Base-by-base conservation (phyloP, 1,139 yeast genomes). In the Yamadazyma oceani region DNA sequence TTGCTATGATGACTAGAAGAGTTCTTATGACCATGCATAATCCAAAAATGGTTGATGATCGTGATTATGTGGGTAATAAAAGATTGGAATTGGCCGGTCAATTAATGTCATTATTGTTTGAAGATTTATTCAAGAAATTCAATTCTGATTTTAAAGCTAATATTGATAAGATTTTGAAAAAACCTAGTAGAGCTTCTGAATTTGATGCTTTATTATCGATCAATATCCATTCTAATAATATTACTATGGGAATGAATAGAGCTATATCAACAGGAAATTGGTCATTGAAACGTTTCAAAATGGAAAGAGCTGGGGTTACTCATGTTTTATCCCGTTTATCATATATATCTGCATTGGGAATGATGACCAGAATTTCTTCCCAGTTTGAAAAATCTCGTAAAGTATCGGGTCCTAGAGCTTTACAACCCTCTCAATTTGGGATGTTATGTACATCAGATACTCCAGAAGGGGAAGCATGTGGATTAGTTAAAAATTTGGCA, bases 391-490 rank as follows among this genome's bases (percentile, higher is more conserved):
- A 92, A 60, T 89, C 97, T 2, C 77, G 99, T 69, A 92, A 92
- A 62, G 98, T 92, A 30, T 87, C 96, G 3, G 99, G 99, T 37
- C 99, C 99, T 31, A 85, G 99, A 76, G 97, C 99, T 15, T 75
- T 92, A 50, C 99, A 92, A 62, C 98, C 99, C 10, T 94, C 98
- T 2, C 98, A 92, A 64, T 92, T 92, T 62, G 98, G 98, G 57
- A 92, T 92, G 97, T 73, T 92, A 45, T 92, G 99, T 74, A 89
- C 98, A 6, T 87, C 97, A 0, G 99, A 92, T 76, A 92, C 99
- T 0, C 99, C 99, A 2, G 99, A 92, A 76, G 99, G 99, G 73
- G 99, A 94, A 62, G 98, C 99, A 1, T 92, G 99, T 80, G 99
- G 99, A 55, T 76, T 92, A 60, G 98, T 92, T 25, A 92, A 92